A percentile compares a stretch with the other conserved stretches of the same genome.
These are phyloP conservation scores for Apiospora pterosperma DNA, from an alignment of 2,329 filamentous ascomycete species.

Conservation along the genomic window DNA sequence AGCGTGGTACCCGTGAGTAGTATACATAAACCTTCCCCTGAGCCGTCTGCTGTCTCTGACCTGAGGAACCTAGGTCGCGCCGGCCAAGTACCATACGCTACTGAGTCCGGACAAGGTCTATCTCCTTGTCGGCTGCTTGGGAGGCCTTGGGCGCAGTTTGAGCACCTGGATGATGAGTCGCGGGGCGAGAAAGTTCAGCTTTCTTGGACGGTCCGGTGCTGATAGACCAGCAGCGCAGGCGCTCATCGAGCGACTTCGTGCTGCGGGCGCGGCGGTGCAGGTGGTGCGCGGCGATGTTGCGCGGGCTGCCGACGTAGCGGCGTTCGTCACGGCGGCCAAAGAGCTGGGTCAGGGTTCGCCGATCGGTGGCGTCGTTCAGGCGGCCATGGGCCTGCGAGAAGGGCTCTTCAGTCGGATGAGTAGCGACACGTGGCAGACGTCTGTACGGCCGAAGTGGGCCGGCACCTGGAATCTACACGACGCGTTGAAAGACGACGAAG, in stretches of 20 bases:
- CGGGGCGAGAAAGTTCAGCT: constrained; percentile 26
- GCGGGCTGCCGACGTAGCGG: constrained; percentile 24
- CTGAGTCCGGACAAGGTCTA: constrained; percentile 23
- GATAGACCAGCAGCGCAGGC: constrained; percentile 10
- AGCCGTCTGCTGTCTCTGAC: too few relatives aligned
- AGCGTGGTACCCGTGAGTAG: too few relatives aligned
- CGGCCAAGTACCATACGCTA: not conserved
- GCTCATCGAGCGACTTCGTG: constrained; percentile 19
- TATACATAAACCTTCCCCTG: too few relatives aligned
- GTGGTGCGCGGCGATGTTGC: constrained; percentile 25
- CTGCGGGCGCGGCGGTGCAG: constrained; percentile 18
- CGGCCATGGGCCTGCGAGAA: constrained; percentile 10
- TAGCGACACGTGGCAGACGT: not conserved
- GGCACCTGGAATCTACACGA: constrained; percentile 13
- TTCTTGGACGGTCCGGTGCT: constrained; percentile 25
- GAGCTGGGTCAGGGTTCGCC: too few relatives aligned
- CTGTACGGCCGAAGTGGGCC: constrained; percentile 13
- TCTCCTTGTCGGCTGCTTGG: constrained; percentile 31
- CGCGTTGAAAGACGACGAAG: constrained; percentile 7
- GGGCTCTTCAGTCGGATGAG: constrained; percentile 23
- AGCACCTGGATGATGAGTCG: constrained; percentile 24
- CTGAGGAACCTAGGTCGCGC: too few relatives aligned
- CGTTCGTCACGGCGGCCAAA: constrained; percentile 17
- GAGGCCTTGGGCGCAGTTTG: constrained; percentile 29
- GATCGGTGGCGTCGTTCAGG: not conserved